phyloP scores from a whole-genome alignment of 768 basidiomycete genomes.

The Mycena belliarum region DNA sequence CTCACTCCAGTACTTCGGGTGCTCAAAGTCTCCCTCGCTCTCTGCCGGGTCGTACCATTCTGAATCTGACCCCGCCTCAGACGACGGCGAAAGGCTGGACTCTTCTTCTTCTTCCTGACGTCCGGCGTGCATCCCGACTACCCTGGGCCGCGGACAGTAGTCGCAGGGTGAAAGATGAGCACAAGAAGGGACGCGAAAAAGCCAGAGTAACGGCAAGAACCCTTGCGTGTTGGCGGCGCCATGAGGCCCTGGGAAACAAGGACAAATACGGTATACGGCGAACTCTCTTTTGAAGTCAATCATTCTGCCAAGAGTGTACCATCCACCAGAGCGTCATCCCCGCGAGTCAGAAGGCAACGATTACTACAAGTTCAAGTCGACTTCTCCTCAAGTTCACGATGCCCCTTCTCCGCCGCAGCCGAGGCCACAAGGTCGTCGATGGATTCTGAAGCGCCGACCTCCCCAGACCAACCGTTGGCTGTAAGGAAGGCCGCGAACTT shows the following conservation, averaged over 20 bases:
- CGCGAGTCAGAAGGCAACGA: not conserved
- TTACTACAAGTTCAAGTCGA: no score
- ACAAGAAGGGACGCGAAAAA: not conserved
- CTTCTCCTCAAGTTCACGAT: no score
- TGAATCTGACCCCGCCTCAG: conserved; percentile 6
- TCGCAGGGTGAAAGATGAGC: not conserved
- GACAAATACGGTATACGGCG: not conserved
- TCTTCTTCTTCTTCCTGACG: not conserved
- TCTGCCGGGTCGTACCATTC: conserved; percentile 23
- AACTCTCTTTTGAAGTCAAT: no score
- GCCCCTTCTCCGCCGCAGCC: conserved; percentile 65
- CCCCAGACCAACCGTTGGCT: conserved; percentile 66
- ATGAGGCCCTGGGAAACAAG: not conserved
- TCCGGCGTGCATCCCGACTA: not conserved
- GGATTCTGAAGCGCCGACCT: conserved; percentile 42
- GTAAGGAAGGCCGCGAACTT: conserved; percentile 61
- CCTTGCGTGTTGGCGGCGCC: not conserved
- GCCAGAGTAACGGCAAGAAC: not conserved
- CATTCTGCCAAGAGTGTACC: no score
- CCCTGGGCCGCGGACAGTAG: not conserved
- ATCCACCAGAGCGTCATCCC: not conserved
- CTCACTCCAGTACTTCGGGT: conserved; percentile 18
- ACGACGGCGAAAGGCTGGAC: conserved; percentile 2
- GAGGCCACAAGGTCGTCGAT: conserved; percentile 61
- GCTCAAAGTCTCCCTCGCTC: conserved; percentile 8